Percentiles rank a stretch among this genome's conserved stretches.
These are phyloP conservation scores for Cadophora malorum DNA, from an alignment of 2,329 filamentous ascomycete species.

Conservation along the genomic window DNA sequence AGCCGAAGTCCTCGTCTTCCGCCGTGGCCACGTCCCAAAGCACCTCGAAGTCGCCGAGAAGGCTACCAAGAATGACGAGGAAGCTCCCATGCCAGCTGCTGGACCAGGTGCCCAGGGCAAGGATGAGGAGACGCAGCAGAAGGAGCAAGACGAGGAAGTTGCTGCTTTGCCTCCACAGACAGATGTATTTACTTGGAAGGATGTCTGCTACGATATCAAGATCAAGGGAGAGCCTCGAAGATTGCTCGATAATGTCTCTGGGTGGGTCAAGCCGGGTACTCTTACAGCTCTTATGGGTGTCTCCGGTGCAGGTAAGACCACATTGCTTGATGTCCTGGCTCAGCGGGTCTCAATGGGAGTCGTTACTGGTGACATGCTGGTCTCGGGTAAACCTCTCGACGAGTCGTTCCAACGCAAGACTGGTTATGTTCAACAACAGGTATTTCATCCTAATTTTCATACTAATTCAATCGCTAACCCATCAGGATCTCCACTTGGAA, in stretches of 20 bases:
- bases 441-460: neutral
- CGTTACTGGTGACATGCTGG: slow-evolving; percentile 79
- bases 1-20: slow-evolving; percentile 79
- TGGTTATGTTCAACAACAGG: slow-evolving; percentile 88
- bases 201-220: slow-evolving; percentile 75
- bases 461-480: neutral
- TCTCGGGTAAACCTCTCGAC: slow-evolving; percentile 40
- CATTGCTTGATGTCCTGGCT: slow-evolving; percentile 81
- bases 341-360: slow-evolving; percentile 87
- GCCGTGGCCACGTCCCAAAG: slow-evolving; percentile 57
- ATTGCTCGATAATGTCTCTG: slow-evolving; percentile 72
- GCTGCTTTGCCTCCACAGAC: slow-evolving; percentile 41
- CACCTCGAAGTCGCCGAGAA: slow-evolving; percentile 50
- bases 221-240: slow-evolving; percentile 69
- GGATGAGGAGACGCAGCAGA: slow-evolving; percentile 29
- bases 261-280: slow-evolving; percentile 77
- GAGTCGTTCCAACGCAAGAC: slow-evolving; percentile 89
- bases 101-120: slow-evolving; percentile 23
- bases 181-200: slow-evolving; percentile 45
- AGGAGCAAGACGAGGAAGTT: slow-evolving; percentile 39
- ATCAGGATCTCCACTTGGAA: slow-evolving; percentile 76
- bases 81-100: slow-evolving; percentile 28
- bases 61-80: slow-evolving; percentile 40
- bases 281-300: slow-evolving; percentile 74
- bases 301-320: slow-evolving; percentile 86